Evolutionary conservation across 2,329 filamentous ascomycete genomes (phyloP).

Genomic region (Arachnopeziza araneosa): DNA sequence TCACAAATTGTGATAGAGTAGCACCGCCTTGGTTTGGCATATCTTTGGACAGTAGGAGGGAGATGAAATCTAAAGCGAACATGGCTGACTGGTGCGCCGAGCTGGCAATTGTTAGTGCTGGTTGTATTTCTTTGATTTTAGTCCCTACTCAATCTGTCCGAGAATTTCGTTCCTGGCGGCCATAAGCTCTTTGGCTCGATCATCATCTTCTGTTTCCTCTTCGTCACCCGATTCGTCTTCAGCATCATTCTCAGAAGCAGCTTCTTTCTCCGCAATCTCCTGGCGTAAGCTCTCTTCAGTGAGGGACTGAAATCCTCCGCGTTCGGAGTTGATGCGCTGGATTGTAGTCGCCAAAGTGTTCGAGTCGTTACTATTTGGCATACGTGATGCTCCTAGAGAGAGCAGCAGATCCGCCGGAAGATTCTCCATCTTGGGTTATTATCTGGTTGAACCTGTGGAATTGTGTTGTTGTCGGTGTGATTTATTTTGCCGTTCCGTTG

Average conservation of each 20-base stretch:
- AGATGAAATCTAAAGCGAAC: constrained; percentile 75
- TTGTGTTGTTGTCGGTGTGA: too few species aligned
- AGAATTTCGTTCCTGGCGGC: constrained; percentile 53
- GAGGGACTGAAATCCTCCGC: constrained; percentile 76
- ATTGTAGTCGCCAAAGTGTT: constrained; percentile 70
- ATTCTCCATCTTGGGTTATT: constrained; percentile 18
- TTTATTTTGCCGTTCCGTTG: too few species aligned
- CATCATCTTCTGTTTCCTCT: constrained; percentile 32
- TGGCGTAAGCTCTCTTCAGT: constrained; percentile 67
- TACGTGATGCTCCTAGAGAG: constrained; percentile 59
- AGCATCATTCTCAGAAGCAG: constrained; percentile 35
- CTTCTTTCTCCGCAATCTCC: constrained; percentile 51
- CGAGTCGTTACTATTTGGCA: constrained; percentile 45
- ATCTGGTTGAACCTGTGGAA: background rate
- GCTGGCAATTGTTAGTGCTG: constrained; percentile 20
- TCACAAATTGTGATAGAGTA: constrained; percentile 66
- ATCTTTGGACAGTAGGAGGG: constrained; percentile 77
- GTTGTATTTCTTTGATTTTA: background rate
- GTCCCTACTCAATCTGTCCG: constrained; percentile 49
- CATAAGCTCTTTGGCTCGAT: constrained; percentile 30
- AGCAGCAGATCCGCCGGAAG: constrained; percentile 44
- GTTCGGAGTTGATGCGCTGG: constrained; percentile 69
- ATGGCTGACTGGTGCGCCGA: constrained; percentile 55
- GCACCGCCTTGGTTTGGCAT: constrained; percentile 61
- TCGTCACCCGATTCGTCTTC: constrained; percentile 43